Evolutionary conservation across 495 filamentous ascomycete genomes (phyloP), one percentile per base, ranked within the genome.

Genomic region (Cercophora samala): DNA sequence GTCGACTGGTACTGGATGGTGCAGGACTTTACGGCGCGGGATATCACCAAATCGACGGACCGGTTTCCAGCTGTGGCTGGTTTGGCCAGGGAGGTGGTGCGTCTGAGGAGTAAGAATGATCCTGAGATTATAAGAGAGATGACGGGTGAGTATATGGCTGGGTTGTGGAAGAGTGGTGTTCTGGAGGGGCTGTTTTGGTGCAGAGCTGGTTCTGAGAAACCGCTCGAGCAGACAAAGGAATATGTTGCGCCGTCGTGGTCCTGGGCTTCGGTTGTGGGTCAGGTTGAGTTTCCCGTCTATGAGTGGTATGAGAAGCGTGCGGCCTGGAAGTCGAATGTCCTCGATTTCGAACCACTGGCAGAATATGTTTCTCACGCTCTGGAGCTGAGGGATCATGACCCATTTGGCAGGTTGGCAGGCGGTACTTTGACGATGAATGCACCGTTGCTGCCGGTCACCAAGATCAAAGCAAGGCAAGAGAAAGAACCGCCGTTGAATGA

Each of bases 201-300:
- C 21, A 23, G 53, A 19, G 52, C 23, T n/a, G 24, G 2, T 6
- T 0, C 37, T 17, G 9, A 46, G 11, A 46, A 13, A 17, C 37
- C 46, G 58, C 63, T 72, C 15, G 15, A 18, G 1, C 11, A 55
- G 8, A 65, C 68, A 29, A 63, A 52, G 23, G 29, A 66, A 23
- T 64, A 69, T 17, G 23, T 72, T 29, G 76, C 75, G 5, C 78
- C 78, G 2, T 74, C 76, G 5, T 80, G 78, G 77, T 76, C 75
- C 0, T 80, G 78, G 77, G 76, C 75, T 21, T 75, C 76, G 5
- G 70, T 79, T 2, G 66, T 60, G 2, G 74, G 74, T 3, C 32
- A 58, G 9, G 66, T 77, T 58, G 58, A 70, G 21, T 75, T 73
- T 54, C 69, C 71, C 1, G 51, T 67, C 2, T 73, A 73, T 29